Evolutionary conservation across 2,329 filamentous ascomycete species (phyloP).

Genomic region (Chaetomium sp.): DNA sequence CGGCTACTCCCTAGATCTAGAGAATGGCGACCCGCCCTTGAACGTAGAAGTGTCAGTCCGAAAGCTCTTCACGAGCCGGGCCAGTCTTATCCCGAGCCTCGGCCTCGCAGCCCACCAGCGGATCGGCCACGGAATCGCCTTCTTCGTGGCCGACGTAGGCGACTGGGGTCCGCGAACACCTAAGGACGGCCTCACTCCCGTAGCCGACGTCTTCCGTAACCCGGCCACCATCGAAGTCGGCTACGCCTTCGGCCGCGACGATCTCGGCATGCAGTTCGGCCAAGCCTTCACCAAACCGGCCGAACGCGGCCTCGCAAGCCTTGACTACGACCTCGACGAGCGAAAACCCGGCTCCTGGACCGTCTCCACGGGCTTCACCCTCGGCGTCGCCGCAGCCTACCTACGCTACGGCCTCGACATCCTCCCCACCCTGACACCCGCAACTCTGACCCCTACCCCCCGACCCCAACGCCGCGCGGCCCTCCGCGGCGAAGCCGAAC

Average conservation of each 20-base stretch:
- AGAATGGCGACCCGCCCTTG: conserved; percentile 26
- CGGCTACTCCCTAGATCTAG: conserved; percentile 28
- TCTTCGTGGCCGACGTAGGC: conserved; percentile 37
- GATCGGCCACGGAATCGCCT: conserved; percentile 31
- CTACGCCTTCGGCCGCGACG: conserved; percentile 30
- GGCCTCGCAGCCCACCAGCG: conserved; percentile 31
- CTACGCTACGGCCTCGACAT: conserved; percentile 34
- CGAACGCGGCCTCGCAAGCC: conserved; percentile 32
- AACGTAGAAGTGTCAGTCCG: conserved; percentile 33
- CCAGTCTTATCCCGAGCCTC: conserved; percentile 23
- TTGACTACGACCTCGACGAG: conserved; percentile 31
- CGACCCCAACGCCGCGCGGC: neutral
- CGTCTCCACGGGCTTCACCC: conserved; percentile 30
- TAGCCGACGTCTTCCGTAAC: conserved; percentile 12
- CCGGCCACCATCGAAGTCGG: conserved; percentile 38
- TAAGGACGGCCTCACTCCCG: conserved; percentile 22
- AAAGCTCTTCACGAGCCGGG: conserved; percentile 15
- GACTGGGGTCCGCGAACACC: conserved; percentile 31
- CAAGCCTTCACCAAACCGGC: conserved; percentile 29
- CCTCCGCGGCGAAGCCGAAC: conserved; percentile 37
- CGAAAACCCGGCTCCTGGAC: conserved; percentile 34
- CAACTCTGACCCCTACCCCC: conserved; percentile 13
- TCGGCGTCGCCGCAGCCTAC: conserved; percentile 29
- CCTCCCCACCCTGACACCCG: conserved; percentile 18
- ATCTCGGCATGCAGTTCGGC: conserved; percentile 28